Conservation (phyloP, 345 rosid species). For the Murraya koenigii region DNA sequence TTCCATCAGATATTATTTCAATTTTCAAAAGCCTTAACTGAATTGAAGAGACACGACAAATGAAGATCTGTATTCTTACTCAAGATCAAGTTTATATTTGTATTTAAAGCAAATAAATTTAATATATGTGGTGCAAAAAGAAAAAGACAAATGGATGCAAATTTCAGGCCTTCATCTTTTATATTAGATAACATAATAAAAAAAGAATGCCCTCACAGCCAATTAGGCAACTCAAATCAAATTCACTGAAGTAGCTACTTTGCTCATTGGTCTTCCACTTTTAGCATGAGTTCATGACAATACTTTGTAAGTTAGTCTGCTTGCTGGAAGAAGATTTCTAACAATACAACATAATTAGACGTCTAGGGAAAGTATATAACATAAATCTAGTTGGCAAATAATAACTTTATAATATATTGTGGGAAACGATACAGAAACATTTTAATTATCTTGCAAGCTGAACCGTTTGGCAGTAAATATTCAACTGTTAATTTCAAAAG, state of each 20-base stretch:
- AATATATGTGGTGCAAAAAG: not conserved
- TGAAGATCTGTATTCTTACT: not conserved
- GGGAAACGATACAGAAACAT: not conserved
- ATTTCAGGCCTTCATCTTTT: not conserved
- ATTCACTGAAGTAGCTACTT: not conserved
- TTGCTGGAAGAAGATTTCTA: not conserved
- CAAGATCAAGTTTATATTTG: not conserved
- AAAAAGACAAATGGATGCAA: not conserved
- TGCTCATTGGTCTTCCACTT: not conserved
- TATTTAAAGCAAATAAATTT: not conserved
- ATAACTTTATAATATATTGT: not conserved
- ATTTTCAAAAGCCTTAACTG: not conserved
- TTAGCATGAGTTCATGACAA: not conserved
- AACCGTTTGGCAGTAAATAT: not conserved
- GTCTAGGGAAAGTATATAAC: not conserved
- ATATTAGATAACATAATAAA: not conserved
- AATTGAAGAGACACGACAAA: not conserved
- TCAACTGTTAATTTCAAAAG: not conserved
- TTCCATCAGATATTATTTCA: constrained; percentile 1
- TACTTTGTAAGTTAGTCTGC: not conserved
- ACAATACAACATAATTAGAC: not conserved
- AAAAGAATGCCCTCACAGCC: not conserved
- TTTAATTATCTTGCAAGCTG: not conserved
- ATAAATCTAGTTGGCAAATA: not conserved
- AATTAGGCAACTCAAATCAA: not conserved